phyloP scores from a whole-genome alignment of 1,284 basidiomycete species.

The Boletus sp. region DNA sequence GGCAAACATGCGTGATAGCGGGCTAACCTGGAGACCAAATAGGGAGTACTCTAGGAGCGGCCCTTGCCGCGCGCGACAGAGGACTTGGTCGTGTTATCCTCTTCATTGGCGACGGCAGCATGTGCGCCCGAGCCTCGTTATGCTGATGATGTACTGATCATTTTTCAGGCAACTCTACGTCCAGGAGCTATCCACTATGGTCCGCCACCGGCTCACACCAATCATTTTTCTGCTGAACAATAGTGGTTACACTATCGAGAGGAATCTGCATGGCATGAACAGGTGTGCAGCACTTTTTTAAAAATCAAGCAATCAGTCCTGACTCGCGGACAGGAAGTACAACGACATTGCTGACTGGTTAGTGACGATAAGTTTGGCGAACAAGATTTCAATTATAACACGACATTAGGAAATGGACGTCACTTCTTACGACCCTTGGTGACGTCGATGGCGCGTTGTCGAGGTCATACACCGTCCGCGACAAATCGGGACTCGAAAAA shows the following conservation, averaged over 20 bases:
- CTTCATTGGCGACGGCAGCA: conserved; percentile 83
- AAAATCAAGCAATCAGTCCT: conserved; percentile 26
- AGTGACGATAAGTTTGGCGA: conserved; percentile 1
- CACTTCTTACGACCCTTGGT: conserved; percentile 56
- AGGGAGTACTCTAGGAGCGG: conserved; percentile 66
- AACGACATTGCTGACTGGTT: conserved; percentile 71
- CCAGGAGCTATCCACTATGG: conserved; percentile 79
- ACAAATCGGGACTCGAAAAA: conserved; percentile 58
- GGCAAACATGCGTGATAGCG: conserved; percentile 13
- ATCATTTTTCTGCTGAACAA: conserved; percentile 89
- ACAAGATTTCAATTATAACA: conserved; percentile 4
- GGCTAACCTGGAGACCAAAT: conserved; percentile 15
- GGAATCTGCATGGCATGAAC: conserved; percentile 66
- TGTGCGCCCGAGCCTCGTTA: conserved; percentile 39
- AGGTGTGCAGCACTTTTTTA: conserved; percentile 26
- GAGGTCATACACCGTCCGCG: conserved; percentile 62
- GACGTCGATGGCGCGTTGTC: conserved; percentile 51
- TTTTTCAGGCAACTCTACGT: conserved; percentile 60
- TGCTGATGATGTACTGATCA: background rate
- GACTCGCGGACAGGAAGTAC: conserved; percentile 49
- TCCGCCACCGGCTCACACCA: conserved; percentile 62
- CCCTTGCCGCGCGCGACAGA: conserved; percentile 72
- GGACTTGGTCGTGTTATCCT: conserved; percentile 68
- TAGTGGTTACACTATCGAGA: conserved; percentile 86
- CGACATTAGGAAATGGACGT: conserved; percentile 51